Conservation (phyloP, 805 yeast species). For the Pichia sporocuriosa region DNA sequence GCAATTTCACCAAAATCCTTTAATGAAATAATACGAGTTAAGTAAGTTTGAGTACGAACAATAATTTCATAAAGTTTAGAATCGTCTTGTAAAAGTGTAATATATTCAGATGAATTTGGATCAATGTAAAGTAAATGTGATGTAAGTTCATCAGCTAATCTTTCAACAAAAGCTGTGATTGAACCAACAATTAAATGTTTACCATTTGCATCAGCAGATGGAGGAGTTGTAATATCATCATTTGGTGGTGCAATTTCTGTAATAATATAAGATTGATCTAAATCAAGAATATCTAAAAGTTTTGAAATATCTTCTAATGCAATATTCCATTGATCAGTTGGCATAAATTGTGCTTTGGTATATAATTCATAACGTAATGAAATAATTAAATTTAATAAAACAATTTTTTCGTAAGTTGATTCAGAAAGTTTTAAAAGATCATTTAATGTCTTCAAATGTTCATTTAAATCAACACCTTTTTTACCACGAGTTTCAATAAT, state of each 20-base stretch:
- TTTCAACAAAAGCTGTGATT: constrained; percentile 77
- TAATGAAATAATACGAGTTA: constrained; percentile 55
- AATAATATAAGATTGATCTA: constrained; percentile 55
- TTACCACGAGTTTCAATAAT: constrained; percentile 91
- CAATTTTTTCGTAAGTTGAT: constrained; percentile 67
- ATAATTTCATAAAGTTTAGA: constrained; percentile 64
- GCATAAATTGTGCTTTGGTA: constrained; percentile 61
- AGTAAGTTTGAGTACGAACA: constrained; percentile 79
- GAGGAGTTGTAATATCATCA: constrained; percentile 73
- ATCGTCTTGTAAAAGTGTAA: constrained; percentile 87
- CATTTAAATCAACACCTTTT: constrained; percentile 79
- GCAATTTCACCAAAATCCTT: constrained; percentile 35
- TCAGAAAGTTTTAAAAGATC: constrained; percentile 44
- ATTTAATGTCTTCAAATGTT: constrained; percentile 71
- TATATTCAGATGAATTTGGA: constrained; percentile 92
- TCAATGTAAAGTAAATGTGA: constrained; percentile 82
- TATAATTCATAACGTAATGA: constrained; percentile 84
- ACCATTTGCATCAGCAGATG: constrained; percentile 57
- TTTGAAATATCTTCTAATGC: constrained; percentile 55
- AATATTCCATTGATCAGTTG: constrained; percentile 72
- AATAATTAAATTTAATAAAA: constrained; percentile 71
- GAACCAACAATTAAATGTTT: constrained; percentile 76
- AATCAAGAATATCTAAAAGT: constrained; percentile 65
- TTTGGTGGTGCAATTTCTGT: constrained; percentile 64
- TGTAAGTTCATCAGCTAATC: constrained; percentile 91